Evolutionary conservation across 805 yeast genomes (phyloP).

Genomic region (Saturnispora sanitii): DNA sequence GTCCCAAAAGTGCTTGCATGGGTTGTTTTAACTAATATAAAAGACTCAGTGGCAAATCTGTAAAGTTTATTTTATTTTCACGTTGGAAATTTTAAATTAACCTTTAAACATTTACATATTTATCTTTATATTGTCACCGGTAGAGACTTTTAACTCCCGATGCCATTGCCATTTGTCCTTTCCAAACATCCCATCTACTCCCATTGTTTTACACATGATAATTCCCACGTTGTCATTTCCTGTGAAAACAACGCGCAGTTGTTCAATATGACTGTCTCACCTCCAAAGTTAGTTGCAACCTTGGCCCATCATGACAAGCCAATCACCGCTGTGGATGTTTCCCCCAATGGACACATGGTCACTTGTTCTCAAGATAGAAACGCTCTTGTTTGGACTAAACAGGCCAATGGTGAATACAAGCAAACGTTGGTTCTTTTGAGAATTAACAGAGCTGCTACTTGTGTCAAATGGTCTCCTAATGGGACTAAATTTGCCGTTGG

Average conservation of each 20-base stretch:
- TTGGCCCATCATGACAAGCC: constrained; percentile 85
- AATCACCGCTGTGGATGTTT: constrained; percentile 89
- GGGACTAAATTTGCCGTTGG: constrained; percentile 98
- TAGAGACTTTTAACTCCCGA: constrained; percentile 10
- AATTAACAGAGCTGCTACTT: constrained; percentile 91
- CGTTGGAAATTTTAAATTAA: too few relatives aligned
- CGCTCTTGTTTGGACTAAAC: constrained; percentile 91
- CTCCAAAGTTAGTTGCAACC: constrained; percentile 54
- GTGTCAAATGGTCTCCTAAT: constrained; percentile 88
- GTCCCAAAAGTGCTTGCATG: constrained; percentile 26
- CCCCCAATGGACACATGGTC: constrained; percentile 79
- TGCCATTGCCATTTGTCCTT: constrained; percentile 44
- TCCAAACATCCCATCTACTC: constrained; percentile 85
- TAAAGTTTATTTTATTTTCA: too few relatives aligned
- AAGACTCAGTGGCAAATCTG: constrained; percentile 7
- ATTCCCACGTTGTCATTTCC: constrained; percentile 63
- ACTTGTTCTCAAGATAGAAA: constrained; percentile 97
- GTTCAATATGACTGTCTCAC: constrained; percentile 40
- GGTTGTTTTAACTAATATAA: constrained; percentile 10
- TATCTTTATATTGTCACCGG: too few relatives aligned
- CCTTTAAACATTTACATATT: too few relatives aligned
- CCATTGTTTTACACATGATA: constrained; percentile 75
- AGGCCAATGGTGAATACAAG: constrained; percentile 49
- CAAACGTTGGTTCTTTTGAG: constrained; percentile 89
- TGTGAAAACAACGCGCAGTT: constrained; percentile 69